A percentile compares a stretch with the other conserved stretches of the same genome.
Conservation (phyloP, 306 rosid genomes). For the Lupinus albus region DNA sequence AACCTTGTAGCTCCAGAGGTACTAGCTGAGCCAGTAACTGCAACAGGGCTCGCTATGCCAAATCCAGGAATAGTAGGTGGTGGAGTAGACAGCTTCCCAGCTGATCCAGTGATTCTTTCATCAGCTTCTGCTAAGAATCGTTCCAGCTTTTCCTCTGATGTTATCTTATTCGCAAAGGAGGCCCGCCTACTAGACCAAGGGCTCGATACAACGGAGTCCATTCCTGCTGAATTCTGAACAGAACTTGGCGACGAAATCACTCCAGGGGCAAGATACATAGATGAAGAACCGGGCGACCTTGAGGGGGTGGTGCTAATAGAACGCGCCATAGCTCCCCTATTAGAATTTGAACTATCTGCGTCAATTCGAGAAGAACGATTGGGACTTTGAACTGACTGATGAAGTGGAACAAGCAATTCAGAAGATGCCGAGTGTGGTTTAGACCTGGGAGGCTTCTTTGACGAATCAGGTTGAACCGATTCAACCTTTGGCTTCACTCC, state of each 20-base stretch:
- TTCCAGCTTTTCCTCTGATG: slow-evolving; percentile 85
- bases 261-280: slow-evolving; percentile 73
- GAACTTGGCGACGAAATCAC: slow-evolving; percentile 58
- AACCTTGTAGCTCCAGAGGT: slow-evolving; percentile 82
- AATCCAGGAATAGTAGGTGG: slow-evolving; percentile 76
- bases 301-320: slow-evolving; percentile 53
- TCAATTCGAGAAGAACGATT: slow-evolving; percentile 51
- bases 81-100: slow-evolving; percentile 87
- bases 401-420: slow-evolving; percentile 89
- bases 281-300: slow-evolving; percentile 61
- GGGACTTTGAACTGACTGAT: slow-evolving; percentile 63
- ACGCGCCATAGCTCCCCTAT: slow-evolving; percentile 54
- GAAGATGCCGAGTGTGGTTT: slow-evolving; percentile 56
- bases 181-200: slow-evolving; percentile 83
- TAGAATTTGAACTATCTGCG: slow-evolving; percentile 56
- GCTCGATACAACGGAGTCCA: slow-evolving; percentile 56
- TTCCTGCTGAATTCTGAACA: slow-evolving; percentile 54
- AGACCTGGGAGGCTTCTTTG: slow-evolving; percentile 79
- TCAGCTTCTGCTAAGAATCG: slow-evolving; percentile 77
- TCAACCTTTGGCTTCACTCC: slow-evolving; percentile 76
- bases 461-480: slow-evolving; percentile 49
- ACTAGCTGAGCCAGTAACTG: slow-evolving; percentile 66
- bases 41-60: slow-evolving; percentile 68
- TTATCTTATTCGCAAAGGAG: slow-evolving; percentile 66
- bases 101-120: slow-evolving; percentile 76